A percentile compares a stretch with the other conserved stretches of the same genome.
Conservation (phyloP, 116 monocot species). For the Papilionanthe hybrid region DNA sequence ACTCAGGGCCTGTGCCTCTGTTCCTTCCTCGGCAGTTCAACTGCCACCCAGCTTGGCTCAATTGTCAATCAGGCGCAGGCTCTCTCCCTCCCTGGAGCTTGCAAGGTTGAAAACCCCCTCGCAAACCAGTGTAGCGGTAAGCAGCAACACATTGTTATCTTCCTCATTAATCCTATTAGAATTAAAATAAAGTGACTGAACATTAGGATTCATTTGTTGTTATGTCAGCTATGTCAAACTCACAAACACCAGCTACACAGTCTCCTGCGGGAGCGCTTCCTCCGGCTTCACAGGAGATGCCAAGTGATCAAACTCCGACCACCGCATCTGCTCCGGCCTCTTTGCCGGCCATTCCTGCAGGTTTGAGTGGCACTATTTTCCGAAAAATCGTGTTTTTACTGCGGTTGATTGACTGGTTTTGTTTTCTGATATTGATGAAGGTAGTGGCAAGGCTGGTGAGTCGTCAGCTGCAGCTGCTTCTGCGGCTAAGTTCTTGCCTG, state of each 20-base stretch:
- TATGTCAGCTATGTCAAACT: neutral
- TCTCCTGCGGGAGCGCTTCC: neutral
- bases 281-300: neutral
- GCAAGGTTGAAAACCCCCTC: constrained; percentile 22
- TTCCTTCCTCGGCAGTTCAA: neutral
- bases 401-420: neutral
- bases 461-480: neutral
- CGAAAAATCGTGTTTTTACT: neutral
- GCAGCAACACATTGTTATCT: neutral
- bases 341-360: neutral
- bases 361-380: neutral
- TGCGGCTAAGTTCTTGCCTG: neutral
- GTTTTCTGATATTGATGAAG: neutral
- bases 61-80: constrained; percentile 25
- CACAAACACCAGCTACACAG: neutral
- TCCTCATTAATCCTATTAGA: neutral
- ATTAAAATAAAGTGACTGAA: no score
- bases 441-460: neutral
- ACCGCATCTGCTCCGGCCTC: neutral
- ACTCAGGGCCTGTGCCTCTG: constrained; percentile 43
- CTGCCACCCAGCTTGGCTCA: constrained; percentile 5
- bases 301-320: neutral
- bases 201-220: neutral
- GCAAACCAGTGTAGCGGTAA: constrained; percentile 25
- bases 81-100: constrained; percentile 23